Base-by-base conservation (phyloP, 1,284 basidiomycete genomes). In the Rhodotorula sp. region DNA sequence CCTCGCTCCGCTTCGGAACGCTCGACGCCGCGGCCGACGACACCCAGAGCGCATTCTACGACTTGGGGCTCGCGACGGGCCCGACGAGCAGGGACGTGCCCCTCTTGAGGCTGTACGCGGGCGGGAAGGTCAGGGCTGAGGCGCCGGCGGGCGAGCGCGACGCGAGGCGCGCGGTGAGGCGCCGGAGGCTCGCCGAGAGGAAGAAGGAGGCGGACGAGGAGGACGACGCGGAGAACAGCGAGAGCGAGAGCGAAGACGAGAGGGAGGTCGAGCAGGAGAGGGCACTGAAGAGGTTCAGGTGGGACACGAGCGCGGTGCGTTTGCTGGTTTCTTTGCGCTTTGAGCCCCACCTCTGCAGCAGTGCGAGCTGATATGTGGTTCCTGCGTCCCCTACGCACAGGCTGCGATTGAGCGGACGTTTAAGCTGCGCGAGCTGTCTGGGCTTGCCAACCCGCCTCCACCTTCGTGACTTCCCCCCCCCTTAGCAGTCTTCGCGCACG, bases 161-260 rank as follows among this genome's bases (percentile, higher is more conserved):
- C 21, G 64, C 70, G 61, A 61, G 44, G 51, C 25, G 25, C 0
- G 51, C 67, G 13, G 59, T 67, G 58, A 63, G 44, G 61, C 29
- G 29, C 36, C 15, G 50, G 37, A 46, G 34, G 32, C 50, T 19
- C 37, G 51, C 46, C 17, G 29, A 34, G 50, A 39, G 48, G 56
- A 60, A 25, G 41, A 32, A 44, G 21, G 34, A 32, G 48, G 46
- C 44, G 13, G 63, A 53, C 21, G 64, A 41, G 51, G 54, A 50
- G 3, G 63, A 57, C 58, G 55, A 44, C 8, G 64, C 64, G 55
- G 36, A 19, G 25, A 62, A 58, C 7, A n/a, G 25, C 3, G 70
- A 61, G 5, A 61, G n/a, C 17, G 73, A 70, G 58, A 69, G 66
- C 39, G 71, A 75, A 21, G 71, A 75, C 34, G 74, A 75, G 74